Base-by-base conservation (phyloP, 495 filamentous ascomycete species). In the Penicillium antarcticum region DNA sequence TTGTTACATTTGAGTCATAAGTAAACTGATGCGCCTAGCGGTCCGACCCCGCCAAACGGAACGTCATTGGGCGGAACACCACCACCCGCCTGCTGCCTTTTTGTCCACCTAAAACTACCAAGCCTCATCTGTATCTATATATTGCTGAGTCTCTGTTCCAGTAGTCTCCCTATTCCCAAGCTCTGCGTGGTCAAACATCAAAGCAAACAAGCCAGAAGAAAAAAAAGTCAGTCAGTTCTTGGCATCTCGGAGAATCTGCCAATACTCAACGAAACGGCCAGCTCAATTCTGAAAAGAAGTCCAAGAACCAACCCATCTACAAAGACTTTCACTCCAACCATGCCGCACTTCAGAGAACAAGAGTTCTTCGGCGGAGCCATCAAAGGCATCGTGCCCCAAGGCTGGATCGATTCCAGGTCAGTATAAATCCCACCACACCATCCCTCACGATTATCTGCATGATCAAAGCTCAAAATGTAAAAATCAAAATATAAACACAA, bases 281-380 rank as follows among this genome's bases (percentile, higher is more conserved):
- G 8, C 2, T 10, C 26, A 29, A 29, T 29, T 29, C 26, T 29
- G 26, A 29, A 21, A 6, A 12, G 35, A 49, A 31, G 18, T 1
- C 21, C 34, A 48, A 38, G 33, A 52, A 52, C 14, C 29, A 47
- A 17, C 33, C 14, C 32, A 29, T 18, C 8, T 14, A 14, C 37
- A 35, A 10, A 32, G 4, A 21, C 29, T 43, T 18, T 32, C 16
- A n/a, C n/a, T 9, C 23, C 37, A 19, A 60, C 17, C 21, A 80
- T 77, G 72, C 52, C 70, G 31, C 64, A 72, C 13, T 87, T 81
- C 73, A 75, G 72, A 42, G 69, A 64, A 55, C 80, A 79, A 59
- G 75, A 77, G 38, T 84, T 96, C 58, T 96, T 86, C 68, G 91
- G 90, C 66, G 89, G 88, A 49, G 89, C 91, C 46, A 84, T 96